Evolutionary conservation across 1,139 yeast species (phyloP).

Genomic region (Suhomyces bokatorum): DNA sequence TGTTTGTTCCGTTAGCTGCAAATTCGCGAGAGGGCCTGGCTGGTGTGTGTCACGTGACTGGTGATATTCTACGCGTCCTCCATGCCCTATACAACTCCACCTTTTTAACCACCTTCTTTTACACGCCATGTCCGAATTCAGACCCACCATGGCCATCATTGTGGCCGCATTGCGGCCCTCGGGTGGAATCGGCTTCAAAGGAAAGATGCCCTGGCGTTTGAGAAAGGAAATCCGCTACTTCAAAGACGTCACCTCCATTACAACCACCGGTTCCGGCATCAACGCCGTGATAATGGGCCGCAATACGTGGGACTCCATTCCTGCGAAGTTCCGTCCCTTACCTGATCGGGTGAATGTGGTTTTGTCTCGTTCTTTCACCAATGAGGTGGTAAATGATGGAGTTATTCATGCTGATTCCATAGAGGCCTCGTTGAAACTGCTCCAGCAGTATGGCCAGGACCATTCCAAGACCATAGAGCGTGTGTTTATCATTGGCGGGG

Average conservation of each 20-base stretch:
- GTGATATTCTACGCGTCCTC: background rate
- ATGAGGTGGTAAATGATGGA: constrained; percentile 23
- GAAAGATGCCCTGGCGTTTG: constrained; percentile 85
- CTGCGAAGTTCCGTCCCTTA: constrained; percentile 78
- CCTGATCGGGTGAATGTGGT: constrained; percentile 75
- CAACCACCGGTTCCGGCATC: constrained; percentile 25
- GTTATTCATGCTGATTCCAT: constrained; percentile 49
- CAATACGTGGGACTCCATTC: constrained; percentile 94
- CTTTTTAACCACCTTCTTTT: background rate
- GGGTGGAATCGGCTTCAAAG: constrained; percentile 82
- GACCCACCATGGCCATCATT: constrained; percentile 54
- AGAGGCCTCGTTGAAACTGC: constrained; percentile 40
- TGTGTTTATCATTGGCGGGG: constrained; percentile 90
- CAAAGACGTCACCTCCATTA: constrained; percentile 62
- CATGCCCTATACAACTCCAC: background rate
- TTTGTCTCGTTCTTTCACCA: constrained; percentile 50
- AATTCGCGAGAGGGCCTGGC: background rate
- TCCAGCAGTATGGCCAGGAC: constrained; percentile 15
- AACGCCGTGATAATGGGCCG: constrained; percentile 97
- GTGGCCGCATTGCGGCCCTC: constrained; percentile 85
- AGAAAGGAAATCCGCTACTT: constrained; percentile 85
- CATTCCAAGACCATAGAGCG: constrained; percentile 42
- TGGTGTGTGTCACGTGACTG: background rate
- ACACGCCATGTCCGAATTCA: constrained; percentile 10
- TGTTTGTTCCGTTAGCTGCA: constrained; percentile 9